Base-by-base conservation (phyloP, 225 moss, liverwort and hornwort species). In the Takakia lepidozioides region DNA sequence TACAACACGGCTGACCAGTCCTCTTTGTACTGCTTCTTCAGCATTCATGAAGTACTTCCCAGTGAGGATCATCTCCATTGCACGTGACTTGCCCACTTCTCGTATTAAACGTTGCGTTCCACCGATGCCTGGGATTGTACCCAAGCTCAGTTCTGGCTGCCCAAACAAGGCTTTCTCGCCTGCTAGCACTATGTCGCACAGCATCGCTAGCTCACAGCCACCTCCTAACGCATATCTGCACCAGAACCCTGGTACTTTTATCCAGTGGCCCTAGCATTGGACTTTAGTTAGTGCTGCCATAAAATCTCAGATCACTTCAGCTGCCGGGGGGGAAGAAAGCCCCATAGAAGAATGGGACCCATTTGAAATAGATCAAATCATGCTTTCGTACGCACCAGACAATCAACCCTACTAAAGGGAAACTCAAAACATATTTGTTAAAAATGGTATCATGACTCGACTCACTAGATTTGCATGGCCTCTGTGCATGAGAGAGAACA, bases 21-120 rank as follows among this genome's bases (percentile, higher is more conserved):
- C 92, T 66, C 69, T 64, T 42, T 71, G 66, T 15, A 45, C 83
- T 38, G 92, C 92, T 74, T 93, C 92, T 69, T 80, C 64, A 59
- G 88, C 88, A 27, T 88, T 71, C 78, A 93, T 88, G 41, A 93
- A 93, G 27, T 75, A 74, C 58, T 88, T 80, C 32, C 92, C 88
- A 0, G 92, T 93, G 36, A 93, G 57, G 57, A 93, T 83, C 88
- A 88, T 93, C 69, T 93, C 92, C 92, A 93, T 93, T 55, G 92
- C 92, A 46, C 92, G 83, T 5, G 92, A 93, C 67, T 93, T 93
- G 62, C 92, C 92, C 11, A 88, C 78, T 67, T 93, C 75, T 38
- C 92, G 85, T 50, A 93, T 93, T 55, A 93, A 83, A 53, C 92
- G 67, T 58, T 93, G 92, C 8, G 92, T 85, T 57, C 92, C 92